phyloP scores from a whole-genome alignment of 1,284 basidiomycete species.

The Nidula niveotomentosa region DNA sequence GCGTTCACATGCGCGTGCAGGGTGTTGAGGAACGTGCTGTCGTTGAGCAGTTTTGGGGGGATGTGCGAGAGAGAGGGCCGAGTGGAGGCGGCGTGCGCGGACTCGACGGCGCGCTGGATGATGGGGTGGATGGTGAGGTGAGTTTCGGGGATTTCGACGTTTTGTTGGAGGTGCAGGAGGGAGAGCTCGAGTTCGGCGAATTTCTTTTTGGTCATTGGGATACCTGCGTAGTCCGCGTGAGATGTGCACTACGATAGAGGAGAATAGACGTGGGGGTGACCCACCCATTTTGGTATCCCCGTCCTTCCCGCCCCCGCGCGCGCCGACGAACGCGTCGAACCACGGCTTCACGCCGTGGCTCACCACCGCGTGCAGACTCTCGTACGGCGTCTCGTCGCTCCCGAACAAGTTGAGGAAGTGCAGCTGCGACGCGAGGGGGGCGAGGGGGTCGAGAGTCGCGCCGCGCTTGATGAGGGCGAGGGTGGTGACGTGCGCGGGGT shows the following conservation, averaged over 20 bases:
- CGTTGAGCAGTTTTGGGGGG: slow-evolving; percentile 73
- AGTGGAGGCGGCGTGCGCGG: slow-evolving; percentile 57
- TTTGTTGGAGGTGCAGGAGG: slow-evolving; percentile 94
- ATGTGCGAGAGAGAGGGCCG: slow-evolving; percentile 80
- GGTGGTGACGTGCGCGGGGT: slow-evolving; percentile 79
- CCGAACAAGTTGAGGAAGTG: slow-evolving; percentile 94
- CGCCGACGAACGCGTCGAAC: slow-evolving; percentile 92
- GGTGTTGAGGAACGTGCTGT: slow-evolving; percentile 92
- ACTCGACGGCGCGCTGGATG: slow-evolving; percentile 86
- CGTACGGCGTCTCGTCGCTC: slow-evolving; percentile 91
- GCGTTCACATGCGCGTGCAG: slow-evolving; percentile 94
- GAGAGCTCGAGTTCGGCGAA: slow-evolving; percentile 99
- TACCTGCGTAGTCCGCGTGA: slow-evolving; percentile 82
- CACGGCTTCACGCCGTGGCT: slow-evolving; percentile 93
- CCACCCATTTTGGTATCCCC: slow-evolving; percentile 71
- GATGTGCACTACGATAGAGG: slow-evolving; percentile 25
- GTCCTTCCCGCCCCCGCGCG: slow-evolving; percentile 67
- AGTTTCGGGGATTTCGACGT: slow-evolving; percentile 98
- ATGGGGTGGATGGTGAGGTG: slow-evolving; percentile 90
- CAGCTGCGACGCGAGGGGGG: slow-evolving; percentile 83
- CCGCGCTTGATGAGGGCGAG: slow-evolving; percentile 95
- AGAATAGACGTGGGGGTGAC: background rate
- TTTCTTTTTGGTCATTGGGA: slow-evolving; percentile 99
- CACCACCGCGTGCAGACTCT: slow-evolving; percentile 91
- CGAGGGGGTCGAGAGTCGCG: slow-evolving; percentile 76